Evolutionary conservation across 2,329 filamentous ascomycete genomes (phyloP), one percentile per base, ranked within the genome.

Genomic region (Xylariaceae sp.): DNA sequence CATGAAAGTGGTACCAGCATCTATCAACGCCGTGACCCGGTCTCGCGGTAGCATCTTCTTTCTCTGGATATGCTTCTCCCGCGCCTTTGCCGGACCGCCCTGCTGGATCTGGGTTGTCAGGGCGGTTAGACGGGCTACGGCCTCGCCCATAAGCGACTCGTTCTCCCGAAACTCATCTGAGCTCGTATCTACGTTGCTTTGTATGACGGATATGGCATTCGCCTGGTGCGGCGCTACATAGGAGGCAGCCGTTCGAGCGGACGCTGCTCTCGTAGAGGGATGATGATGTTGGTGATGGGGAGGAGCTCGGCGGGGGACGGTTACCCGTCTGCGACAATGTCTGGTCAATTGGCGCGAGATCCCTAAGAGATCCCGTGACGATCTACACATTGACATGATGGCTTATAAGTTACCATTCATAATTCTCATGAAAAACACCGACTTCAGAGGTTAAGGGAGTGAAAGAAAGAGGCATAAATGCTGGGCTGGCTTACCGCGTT

Each of bases 31-130:
- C 0, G 90, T 88, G 51, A 99, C 83, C 35, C 92, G 85, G 71
- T 97, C 92, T 61, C 94, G 78, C 2, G 91, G 90, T 54, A 99
- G 80, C 91, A 97, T 96, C 79, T 97, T 97, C 60, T 89, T 89
- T 64, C 91, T 80, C 35, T 86, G 83, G 27, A 95, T 73, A 68
- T 97, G 92, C 75, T 96, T 96, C 60, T 92, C 84, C 56, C 88
- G 80, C 3, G 92, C 89, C 71, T 94, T 94, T 55, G 85, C 80
- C 1, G 89, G 75, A 0, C 94, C 94, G 51, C 92, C 92, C 60
- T 81, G 79, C 49, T 89, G 82, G 54, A 89, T 87, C 62, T 79
- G 83, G 46, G 77, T 74, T 55, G 92, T 89, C 55, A 97, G 77
- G 51, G 78, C 76, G 56, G 85, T 80, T 65, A 97, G 79, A 26